Evolutionary conservation across 1,284 basidiomycete species (phyloP).

Genomic region (Moesziomyces parantarcticus): DNA sequence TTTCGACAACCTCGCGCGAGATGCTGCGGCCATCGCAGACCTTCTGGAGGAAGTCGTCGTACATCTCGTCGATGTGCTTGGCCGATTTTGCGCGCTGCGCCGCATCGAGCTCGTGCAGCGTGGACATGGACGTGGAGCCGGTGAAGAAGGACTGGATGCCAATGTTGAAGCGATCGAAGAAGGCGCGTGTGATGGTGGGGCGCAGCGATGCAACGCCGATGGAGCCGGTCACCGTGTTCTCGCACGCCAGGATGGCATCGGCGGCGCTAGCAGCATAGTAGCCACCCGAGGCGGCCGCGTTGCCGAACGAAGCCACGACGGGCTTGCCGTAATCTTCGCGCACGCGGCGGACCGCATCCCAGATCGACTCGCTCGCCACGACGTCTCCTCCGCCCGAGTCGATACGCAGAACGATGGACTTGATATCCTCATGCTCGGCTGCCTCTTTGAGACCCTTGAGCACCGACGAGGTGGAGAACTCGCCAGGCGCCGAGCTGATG

Average conservation of each 20-base stretch:
- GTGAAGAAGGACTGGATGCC: slow-evolving; percentile 69
- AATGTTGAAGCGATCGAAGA: slow-evolving; percentile 69
- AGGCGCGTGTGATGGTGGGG: slow-evolving; percentile 68
- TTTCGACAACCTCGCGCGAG: slow-evolving; percentile 66
- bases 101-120: slow-evolving; percentile 64
- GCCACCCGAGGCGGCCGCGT: slow-evolving; percentile 68
- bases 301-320: slow-evolving; percentile 70
- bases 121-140: slow-evolving; percentile 66
- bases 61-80: slow-evolving; percentile 68
- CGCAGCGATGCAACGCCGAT: slow-evolving; percentile 69
- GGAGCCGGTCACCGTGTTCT: slow-evolving; percentile 69
- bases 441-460: slow-evolving; percentile 69
- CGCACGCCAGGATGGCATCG: slow-evolving; percentile 66
- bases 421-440: slow-evolving; percentile 68
- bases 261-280: slow-evolving; percentile 66
- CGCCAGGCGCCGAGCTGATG: slow-evolving; percentile 63
- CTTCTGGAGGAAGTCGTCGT: slow-evolving; percentile 63
- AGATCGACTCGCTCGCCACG: slow-evolving; percentile 69
- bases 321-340: slow-evolving; percentile 67
- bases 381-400: slow-evolving; percentile 70
- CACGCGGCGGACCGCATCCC: slow-evolving; percentile 68
- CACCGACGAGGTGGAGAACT: slow-evolving; percentile 65
- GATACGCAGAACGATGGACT: slow-evolving; percentile 69
- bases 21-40: slow-evolving; percentile 68
- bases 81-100: slow-evolving; percentile 64